These are phyloP conservation scores for Heracleum sosnowskyi DNA, from an alignment of 129 eudicot species.

Conservation along the genomic window DNA sequence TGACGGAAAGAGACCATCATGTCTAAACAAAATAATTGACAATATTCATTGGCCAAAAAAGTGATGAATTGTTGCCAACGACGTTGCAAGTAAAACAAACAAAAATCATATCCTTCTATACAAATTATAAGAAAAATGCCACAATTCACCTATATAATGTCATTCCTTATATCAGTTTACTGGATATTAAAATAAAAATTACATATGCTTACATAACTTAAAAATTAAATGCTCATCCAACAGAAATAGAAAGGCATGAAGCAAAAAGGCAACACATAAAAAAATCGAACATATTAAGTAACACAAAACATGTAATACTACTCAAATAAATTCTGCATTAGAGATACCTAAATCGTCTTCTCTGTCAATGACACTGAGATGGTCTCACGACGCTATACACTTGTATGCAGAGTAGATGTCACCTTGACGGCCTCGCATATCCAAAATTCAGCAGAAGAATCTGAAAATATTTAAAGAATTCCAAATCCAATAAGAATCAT, in stretches of 20 bases:
- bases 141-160: not conserved
- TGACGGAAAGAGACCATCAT: conserved; percentile 22
- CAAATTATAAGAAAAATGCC: not conserved
- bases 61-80: not conserved
- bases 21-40: not conserved
- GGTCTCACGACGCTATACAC: conserved; percentile 56
- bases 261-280: not conserved
- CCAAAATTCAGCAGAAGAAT: conserved; percentile 10
- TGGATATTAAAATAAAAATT: not conserved
- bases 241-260: not conserved
- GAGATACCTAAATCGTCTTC: conserved; percentile 52
- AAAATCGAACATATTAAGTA: not conserved
- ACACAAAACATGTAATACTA: not conserved
- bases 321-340: not conserved
- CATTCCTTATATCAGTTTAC: not conserved
- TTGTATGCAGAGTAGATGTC: conserved; percentile 49
- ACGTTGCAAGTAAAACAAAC: not conserved
- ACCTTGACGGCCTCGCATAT: conserved; percentile 56
- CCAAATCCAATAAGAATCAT: not conserved
- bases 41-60: not conserved
- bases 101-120: not conserved
- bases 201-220: not conserved
- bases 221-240: not conserved
- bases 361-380: conserved; percentile 34
- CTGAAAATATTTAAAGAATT: not conserved